Evolutionary conservation across 306 rosid species (phyloP).

Genomic region (Notholithocarpus densiflorus): DNA sequence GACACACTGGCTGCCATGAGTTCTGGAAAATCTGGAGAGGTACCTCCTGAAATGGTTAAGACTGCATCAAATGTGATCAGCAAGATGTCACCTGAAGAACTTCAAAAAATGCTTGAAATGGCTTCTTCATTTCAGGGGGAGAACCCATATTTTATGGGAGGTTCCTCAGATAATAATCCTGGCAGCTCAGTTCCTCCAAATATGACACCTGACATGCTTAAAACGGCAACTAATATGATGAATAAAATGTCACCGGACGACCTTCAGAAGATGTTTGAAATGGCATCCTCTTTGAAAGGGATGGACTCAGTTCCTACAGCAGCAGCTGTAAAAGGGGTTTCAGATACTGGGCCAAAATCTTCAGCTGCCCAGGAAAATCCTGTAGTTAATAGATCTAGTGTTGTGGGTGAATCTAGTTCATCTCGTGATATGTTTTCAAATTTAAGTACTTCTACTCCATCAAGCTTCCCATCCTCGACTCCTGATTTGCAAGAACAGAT

Average conservation of each 20-base stretch:
- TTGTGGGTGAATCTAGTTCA: conserved; percentile 51
- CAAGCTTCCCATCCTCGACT: conserved; percentile 67
- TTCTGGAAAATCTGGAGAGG: conserved; percentile 53
- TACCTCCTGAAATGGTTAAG: conserved; percentile 78
- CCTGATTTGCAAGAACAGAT: conserved; percentile 60
- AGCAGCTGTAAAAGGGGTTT: conserved; percentile 30
- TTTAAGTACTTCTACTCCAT: conserved; percentile 45
- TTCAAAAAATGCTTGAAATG: conserved; percentile 72
- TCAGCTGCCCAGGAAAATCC: conserved; percentile 31
- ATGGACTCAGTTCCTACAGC: conserved; percentile 42
- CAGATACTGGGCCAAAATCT: conserved; percentile 29
- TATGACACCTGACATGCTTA: conserved; percentile 78
- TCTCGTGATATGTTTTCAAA: conserved; percentile 36
- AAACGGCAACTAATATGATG: conserved; percentile 82
- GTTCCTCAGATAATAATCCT: conserved; percentile 38
- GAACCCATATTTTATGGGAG: conserved; percentile 41
- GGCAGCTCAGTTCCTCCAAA: conserved; percentile 51
- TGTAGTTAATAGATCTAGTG: conserved; percentile 31
- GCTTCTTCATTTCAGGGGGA: conserved; percentile 73
- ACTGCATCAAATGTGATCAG: conserved; percentile 73
- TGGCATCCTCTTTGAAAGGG: conserved; percentile 67
- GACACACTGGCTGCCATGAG: conserved; percentile 63
- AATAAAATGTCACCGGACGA: conserved; percentile 79
- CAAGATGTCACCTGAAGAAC: conserved; percentile 87
- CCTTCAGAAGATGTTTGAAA: conserved; percentile 84